A percentile compares a stretch with the other conserved stretches of the same genome.
These are phyloP conservation scores for Phlebiopsis gigantea DNA, from an alignment of 768 basidiomycete genomes.

Conservation along the genomic window DNA sequence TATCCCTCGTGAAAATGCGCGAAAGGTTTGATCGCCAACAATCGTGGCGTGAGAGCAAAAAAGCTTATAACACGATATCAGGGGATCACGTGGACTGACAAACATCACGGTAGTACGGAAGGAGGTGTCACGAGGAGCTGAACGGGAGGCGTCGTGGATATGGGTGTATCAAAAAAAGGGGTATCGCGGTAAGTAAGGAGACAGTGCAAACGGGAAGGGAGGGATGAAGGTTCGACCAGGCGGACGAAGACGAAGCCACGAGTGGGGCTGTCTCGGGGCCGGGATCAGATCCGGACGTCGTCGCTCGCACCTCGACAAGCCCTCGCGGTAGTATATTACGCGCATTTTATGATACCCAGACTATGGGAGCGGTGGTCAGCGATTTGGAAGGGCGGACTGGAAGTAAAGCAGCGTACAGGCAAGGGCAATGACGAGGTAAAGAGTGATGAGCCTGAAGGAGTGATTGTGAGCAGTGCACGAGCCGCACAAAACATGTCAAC, in stretches of 20 bases:
- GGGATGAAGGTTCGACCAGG: background rate
- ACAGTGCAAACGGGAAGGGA: background rate
- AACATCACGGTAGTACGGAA: background rate
- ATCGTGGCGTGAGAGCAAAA: background rate
- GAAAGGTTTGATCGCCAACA: background rate
- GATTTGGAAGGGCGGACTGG: background rate
- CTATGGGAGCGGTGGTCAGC: constrained; percentile 18
- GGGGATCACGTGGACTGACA: too few relatives aligned
- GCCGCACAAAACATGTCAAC: constrained; percentile 18
- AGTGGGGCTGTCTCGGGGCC: background rate
- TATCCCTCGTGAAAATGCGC: too few relatives aligned
- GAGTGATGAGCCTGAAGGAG: constrained; percentile 33
- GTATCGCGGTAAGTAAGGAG: background rate
- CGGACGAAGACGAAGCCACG: background rate
- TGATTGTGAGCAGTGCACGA: background rate
- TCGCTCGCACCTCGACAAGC: constrained; percentile 11
- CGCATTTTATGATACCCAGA: constrained; percentile 38
- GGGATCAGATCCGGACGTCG: background rate
- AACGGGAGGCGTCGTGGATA: background rate
- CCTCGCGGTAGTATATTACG: constrained; percentile 1
- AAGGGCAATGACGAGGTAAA: constrained; percentile 79
- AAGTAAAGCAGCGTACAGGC: constrained; percentile 49
- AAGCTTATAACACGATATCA: too few relatives aligned
- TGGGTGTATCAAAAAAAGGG: background rate
- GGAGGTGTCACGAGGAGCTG: background rate